Conservation (phyloP, 2,329 filamentous ascomycete species). For the Zopfia rhizophila region DNA sequence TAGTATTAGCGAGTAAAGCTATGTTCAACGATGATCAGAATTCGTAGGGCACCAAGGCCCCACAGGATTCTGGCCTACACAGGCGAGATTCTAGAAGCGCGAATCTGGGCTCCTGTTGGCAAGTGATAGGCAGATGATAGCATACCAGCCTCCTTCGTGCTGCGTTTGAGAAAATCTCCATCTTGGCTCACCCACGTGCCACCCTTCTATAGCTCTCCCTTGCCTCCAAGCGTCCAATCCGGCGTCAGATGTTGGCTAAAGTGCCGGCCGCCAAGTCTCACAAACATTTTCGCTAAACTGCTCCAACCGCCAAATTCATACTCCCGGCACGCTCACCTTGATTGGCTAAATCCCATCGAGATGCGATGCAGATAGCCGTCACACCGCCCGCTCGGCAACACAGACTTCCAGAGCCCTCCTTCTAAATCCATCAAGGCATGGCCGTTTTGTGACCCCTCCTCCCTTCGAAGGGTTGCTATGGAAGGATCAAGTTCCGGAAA, state of each 20-base stretch:
- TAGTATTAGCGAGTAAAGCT: slow-evolving; percentile 20
- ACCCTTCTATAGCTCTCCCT: slow-evolving; percentile 14
- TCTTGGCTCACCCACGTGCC: no score
- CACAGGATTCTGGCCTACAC: slow-evolving; percentile 26
- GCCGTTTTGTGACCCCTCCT: slow-evolving; percentile 28
- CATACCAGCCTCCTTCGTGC: slow-evolving; percentile 34
- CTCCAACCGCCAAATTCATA: slow-evolving; percentile 23
- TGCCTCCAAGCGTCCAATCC: slow-evolving; percentile 16
- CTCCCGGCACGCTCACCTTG: background rate
- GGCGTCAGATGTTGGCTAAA: slow-evolving; percentile 13
- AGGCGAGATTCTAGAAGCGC: slow-evolving; percentile 35
- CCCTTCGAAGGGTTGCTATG: no score
- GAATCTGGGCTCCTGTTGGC: slow-evolving; percentile 13
- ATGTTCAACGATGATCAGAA: slow-evolving; percentile 15
- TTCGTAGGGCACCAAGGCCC: slow-evolving; percentile 19
- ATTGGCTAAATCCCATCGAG: slow-evolving; percentile 23
- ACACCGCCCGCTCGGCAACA: slow-evolving; percentile 35
- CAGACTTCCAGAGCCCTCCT: no score
- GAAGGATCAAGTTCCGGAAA: slow-evolving; percentile 30
- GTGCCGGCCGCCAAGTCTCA: slow-evolving; percentile 21
- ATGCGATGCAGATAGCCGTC: slow-evolving; percentile 20
- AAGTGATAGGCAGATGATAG: slow-evolving; percentile 28
- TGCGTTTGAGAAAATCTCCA: slow-evolving; percentile 22
- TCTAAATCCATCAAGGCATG: no score
- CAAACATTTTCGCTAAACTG: slow-evolving; percentile 15